Conservation (phyloP, 2,329 filamentous ascomycete species). For the Phyllachora maydis region DNA sequence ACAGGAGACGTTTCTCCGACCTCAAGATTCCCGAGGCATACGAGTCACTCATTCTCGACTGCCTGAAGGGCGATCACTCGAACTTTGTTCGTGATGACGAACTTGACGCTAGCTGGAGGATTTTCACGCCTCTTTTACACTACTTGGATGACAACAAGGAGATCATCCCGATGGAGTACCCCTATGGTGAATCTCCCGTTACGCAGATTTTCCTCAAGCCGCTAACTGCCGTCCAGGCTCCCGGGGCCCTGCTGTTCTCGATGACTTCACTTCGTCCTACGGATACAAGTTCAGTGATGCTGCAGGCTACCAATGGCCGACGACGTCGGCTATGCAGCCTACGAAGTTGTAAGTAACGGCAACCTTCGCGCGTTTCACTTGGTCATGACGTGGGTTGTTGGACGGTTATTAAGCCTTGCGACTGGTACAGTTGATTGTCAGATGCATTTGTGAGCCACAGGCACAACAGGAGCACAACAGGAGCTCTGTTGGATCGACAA, state of each 20-base stretch:
- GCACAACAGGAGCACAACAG: too few species aligned
- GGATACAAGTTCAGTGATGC: conserved; percentile 98
- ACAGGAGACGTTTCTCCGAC: conserved; percentile 94
- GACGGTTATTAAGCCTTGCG: conserved; percentile 3
- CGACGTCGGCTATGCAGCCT: conserved; percentile 44
- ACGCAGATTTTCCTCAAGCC: too few species aligned
- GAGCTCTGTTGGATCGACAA: too few species aligned
- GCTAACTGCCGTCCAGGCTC: conserved; percentile 42
- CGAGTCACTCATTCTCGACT: conserved; percentile 91
- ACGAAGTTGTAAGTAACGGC: conserved; percentile 59
- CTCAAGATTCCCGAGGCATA: conserved; percentile 99
- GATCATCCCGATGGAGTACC: conserved; percentile 98
- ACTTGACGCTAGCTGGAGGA: conserved; percentile 92
- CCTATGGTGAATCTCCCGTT: conserved; percentile 54
- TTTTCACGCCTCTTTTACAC: conserved; percentile 92
- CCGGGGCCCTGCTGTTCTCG: conserved; percentile 83
- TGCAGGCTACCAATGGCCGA: conserved; percentile 88
- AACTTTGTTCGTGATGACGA: conserved; percentile 98
- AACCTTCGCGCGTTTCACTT: too few species aligned
- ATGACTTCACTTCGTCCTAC: conserved; percentile 95
- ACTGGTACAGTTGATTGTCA: too few species aligned
- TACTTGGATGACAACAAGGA: conserved; percentile 99
- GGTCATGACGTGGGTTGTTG: conserved; percentile 1
- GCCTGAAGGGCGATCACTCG: conserved; percentile 96
- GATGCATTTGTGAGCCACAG: too few species aligned